These are phyloP conservation scores for Dendrobium huoshanense DNA, from an alignment of 106 monocot species.

Conservation along the genomic window DNA sequence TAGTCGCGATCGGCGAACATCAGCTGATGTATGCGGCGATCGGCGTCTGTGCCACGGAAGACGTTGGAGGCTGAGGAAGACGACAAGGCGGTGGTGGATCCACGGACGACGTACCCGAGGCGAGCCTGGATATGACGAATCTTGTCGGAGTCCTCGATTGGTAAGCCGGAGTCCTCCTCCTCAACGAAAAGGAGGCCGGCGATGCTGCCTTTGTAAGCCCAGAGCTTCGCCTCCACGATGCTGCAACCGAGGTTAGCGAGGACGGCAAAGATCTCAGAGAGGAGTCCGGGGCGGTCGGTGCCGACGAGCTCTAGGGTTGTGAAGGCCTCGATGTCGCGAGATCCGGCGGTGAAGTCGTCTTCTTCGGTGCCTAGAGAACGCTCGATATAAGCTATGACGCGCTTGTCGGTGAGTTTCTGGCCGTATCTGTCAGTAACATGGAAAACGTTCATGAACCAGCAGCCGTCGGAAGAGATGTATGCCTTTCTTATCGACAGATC, in stretches of 20 bases:
- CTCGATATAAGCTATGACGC: conserved; percentile 40
- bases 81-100: conserved; percentile 21
- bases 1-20: conserved; percentile 62
- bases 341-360: background rate
- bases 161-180: conserved; percentile 23
- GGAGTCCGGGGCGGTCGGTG: conserved; percentile 53
- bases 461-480: conserved; percentile 67
- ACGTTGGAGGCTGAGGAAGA: background rate
- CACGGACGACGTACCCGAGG: conserved; percentile 37
- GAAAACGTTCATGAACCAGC: conserved; percentile 79
- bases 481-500: conserved; percentile 55
- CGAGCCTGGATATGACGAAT: conserved; percentile 36
- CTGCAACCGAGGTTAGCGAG: conserved; percentile 47
- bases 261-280: conserved; percentile 71
- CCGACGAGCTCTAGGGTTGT: conserved; percentile 65
- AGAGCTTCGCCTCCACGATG: conserved; percentile 49
- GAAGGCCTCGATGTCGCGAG: conserved; percentile 11
- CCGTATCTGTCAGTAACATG: conserved; percentile 57
- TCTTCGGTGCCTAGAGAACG: conserved; percentile 17
- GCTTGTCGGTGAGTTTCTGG: conserved; percentile 48
- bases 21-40: conserved; percentile 49
- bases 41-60: conserved; percentile 9
- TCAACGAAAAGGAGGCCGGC: conserved; percentile 42
- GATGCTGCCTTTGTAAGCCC: conserved; percentile 64
- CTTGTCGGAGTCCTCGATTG: conserved; percentile 20